Conservation (phyloP, 208 protist genomes). For the Crithidia bombi region DNA sequence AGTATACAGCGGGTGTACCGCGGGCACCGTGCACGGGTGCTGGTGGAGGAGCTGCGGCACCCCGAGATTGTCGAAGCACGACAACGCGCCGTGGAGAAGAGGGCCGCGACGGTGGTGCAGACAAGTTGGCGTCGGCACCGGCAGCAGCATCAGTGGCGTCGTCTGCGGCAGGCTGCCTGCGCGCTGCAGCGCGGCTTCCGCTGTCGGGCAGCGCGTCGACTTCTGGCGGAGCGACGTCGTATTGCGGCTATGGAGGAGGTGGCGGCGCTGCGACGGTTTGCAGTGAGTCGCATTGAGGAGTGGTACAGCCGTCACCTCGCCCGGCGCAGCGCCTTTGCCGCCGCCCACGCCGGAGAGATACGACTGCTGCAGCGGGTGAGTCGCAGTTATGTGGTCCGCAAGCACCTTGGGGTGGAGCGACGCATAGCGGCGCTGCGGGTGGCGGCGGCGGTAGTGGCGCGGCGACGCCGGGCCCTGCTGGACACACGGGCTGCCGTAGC, state of each 20-base stretch:
- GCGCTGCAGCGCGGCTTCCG: conserved; percentile 46
- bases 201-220: conserved; percentile 27
- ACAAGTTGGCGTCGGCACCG: conserved; percentile 33
- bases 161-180: conserved; percentile 27
- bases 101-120: conserved; percentile 23
- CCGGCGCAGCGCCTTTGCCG: conserved; percentile 19
- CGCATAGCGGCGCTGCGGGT: background rate
- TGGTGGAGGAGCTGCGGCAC: conserved; percentile 43
- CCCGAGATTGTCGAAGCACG: conserved; percentile 39
- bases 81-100: background rate
- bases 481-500: conserved; percentile 16
- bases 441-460: conserved; percentile 17
- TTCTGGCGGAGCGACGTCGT: conserved; percentile 26
- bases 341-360: conserved; percentile 18
- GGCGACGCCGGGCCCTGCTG: conserved; percentile 9
- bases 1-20: conserved; percentile 70
- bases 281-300: conserved; percentile 31
- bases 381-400: conserved; percentile 32
- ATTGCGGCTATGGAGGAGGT: background rate
- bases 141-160: conserved; percentile 12
- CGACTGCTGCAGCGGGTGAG: conserved; percentile 49
- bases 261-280: conserved; percentile 19
- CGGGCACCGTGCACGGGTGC: conserved; percentile 47
- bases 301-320: conserved; percentile 27
- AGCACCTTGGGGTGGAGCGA: background rate